phyloP scores from a whole-genome alignment of 495 filamentous ascomycete genomes.

The Lasiosphaeriaceae sp. region DNA sequence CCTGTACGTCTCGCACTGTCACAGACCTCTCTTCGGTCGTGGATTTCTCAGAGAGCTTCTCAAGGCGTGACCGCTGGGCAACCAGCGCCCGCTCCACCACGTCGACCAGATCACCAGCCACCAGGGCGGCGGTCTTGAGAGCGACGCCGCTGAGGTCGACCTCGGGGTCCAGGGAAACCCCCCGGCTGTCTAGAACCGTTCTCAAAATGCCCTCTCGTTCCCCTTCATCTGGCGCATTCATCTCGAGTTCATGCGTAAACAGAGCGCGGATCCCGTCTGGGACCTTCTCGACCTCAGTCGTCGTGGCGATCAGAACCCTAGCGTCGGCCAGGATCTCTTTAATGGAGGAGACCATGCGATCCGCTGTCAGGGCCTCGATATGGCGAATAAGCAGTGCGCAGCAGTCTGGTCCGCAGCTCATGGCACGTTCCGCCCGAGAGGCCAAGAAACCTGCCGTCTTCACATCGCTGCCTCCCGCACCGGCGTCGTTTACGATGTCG shows the following conservation, averaged over 20 bases:
- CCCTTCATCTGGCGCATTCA: conserved; percentile 86
- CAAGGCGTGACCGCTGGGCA: conserved; percentile 68
- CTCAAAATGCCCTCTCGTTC: conserved; percentile 84
- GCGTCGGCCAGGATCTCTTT: conserved; percentile 70
- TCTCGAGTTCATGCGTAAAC: conserved; percentile 94
- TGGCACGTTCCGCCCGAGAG: conserved; percentile 79
- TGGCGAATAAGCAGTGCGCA: conserved; percentile 83
- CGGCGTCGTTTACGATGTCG: conserved; percentile 87
- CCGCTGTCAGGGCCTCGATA: conserved; percentile 85
- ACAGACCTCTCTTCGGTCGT: conserved; percentile 42
- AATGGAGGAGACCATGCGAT: conserved; percentile 79
- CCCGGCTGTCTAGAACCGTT: conserved; percentile 69
- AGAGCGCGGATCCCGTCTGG: conserved; percentile 83
- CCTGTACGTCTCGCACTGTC: conserved; percentile 72
- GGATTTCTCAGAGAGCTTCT: conserved; percentile 53
- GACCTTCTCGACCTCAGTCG: conserved; percentile 89
- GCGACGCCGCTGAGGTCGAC: conserved; percentile 81
- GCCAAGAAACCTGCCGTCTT: conserved; percentile 89
- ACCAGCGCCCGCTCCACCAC: conserved; percentile 86
- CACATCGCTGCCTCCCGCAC: conserved; percentile 76
- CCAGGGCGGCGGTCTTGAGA: conserved; percentile 91
- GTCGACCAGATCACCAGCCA: conserved; percentile 89
- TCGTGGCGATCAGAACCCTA: conserved; percentile 85
- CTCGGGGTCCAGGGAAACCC: conserved; percentile 67
- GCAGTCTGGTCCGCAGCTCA: conserved; percentile 78